phyloP scores from a whole-genome alignment of 169 alveolate genomes.

The Eimeria nieschulzi region DNA sequence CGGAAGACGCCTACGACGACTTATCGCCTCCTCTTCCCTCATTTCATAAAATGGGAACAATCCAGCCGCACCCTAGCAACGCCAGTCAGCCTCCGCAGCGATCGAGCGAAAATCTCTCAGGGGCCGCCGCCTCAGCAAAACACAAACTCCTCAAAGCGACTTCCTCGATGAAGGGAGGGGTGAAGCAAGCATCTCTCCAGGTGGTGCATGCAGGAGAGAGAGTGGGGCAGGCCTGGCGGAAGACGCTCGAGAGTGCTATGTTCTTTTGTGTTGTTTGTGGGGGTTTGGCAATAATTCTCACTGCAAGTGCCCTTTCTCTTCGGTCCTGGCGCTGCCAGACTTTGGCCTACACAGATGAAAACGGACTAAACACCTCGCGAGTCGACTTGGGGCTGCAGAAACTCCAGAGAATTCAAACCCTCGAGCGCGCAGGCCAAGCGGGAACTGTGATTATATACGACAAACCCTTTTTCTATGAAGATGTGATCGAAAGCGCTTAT shows the following conservation, averaged over 20 bases:
- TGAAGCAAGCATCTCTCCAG: background rate
- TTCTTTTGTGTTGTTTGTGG: constrained; percentile 15
- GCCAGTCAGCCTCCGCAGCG: background rate
- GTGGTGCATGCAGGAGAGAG: constrained; percentile 36
- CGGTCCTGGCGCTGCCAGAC: background rate
- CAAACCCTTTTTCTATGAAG: background rate
- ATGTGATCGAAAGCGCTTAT: background rate
- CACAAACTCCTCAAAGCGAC: background rate
- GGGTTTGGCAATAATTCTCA: background rate
- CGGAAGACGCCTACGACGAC: background rate
- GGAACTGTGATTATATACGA: background rate
- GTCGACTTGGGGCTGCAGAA: background rate
- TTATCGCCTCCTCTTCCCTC: no score
- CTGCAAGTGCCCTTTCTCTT: background rate
- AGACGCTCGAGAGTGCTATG: constrained; percentile 36
- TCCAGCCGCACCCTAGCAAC: no score
- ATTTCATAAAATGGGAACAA: no score
- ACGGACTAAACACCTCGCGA: constrained; percentile 6
- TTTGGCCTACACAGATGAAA: background rate
- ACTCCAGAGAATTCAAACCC: constrained; percentile 6
- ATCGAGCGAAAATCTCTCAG: background rate
- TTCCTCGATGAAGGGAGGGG: background rate
- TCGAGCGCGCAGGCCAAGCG: background rate
- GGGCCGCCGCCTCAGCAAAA: background rate
- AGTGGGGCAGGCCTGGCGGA: constrained; percentile 14